Base-by-base conservation (phyloP, 345 rosid species). In the Ricinus communis region DNA sequence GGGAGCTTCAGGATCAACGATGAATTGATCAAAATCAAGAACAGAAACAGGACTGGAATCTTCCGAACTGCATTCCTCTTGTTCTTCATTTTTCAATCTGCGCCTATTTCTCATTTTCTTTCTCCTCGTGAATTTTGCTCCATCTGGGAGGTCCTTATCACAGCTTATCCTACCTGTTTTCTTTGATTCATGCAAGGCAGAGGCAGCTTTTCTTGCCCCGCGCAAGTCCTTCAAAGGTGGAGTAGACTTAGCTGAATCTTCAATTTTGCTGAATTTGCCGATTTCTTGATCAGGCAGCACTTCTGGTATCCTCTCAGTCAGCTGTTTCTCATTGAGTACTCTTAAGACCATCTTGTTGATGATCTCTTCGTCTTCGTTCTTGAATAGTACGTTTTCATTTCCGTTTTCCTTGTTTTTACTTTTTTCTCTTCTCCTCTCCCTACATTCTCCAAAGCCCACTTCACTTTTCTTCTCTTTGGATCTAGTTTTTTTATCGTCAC, bases 31-130 rank as follows among this genome's bases (percentile, higher is more conserved):
- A 63, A 82, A 87, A 76, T 85, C 97, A 77, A 91, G 96, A 81
- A 91, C 98, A 1, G 96, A 93, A 81, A 93, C 92, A 18, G 97
- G 98, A 82, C 97, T 93, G 4, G 84, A 85, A 47, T 88, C 88
- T 76, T 91, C 82, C 15, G 91, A 67, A 76, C 82, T 83, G 81
- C 83, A 77, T 63, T 73, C 86, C 63, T 73, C 86, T 31, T 70
- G 71, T 41, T 87, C 93, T 31, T 81, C 75, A 27, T 67, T 46
- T 27, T 69, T 52, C 62, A 62, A 57, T 45, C 21, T 33, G 13
- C 18, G 8, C 15, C 41, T 31, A 3, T 46, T 52, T 15, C 41
- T 72, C 62, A 47, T 70, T 74, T 65, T 82, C 66, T 76, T 84
- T 33, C 24, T 45, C 69, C 62, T 85, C 25, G 68, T 76, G 57